phyloP scores from a whole-genome alignment of 139 green algal species.

The Spirogloea muscicola region DNA sequence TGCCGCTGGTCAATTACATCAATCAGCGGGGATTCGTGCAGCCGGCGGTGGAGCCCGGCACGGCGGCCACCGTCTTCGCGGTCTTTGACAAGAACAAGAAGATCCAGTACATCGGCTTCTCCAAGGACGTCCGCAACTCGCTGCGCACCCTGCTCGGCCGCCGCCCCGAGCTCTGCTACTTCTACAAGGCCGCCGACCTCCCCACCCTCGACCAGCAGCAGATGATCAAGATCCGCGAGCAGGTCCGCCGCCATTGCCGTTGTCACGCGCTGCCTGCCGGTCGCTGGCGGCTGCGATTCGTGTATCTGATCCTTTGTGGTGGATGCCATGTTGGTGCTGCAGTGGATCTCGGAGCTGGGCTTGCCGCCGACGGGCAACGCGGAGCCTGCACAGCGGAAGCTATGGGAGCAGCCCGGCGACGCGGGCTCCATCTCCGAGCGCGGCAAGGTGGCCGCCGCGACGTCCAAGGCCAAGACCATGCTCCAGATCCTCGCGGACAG shows the following conservation, averaged over 20 bases:
- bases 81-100: constrained; percentile 74
- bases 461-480: constrained; percentile 43
- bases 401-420: constrained; percentile 72
- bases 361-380: constrained; percentile 34
- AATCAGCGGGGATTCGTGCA: constrained; percentile 23
- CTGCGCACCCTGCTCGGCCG: constrained; percentile 74
- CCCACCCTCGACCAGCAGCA: constrained; percentile 65
- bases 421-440: constrained; percentile 68
- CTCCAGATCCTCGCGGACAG: constrained; percentile 55
- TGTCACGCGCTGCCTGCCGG: no score
- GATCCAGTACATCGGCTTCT: constrained; percentile 90
- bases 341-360: constrained; percentile 49
- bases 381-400: constrained; percentile 52
- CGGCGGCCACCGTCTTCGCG: constrained; percentile 72
- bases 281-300: background rate
- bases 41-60: constrained; percentile 35
- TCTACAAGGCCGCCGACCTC: constrained; percentile 68
- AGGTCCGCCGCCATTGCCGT: no score
- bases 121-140: constrained; percentile 69
- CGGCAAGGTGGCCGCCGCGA: constrained; percentile 58
- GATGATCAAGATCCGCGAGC: constrained; percentile 60
- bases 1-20: constrained; percentile 41
- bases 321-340: background rate
- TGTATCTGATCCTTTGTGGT: background rate
- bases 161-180: constrained; percentile 75